phyloP scores from a whole-genome alignment of 108 stramenopile genomes.

The Licmophora abbreviata region DNA sequence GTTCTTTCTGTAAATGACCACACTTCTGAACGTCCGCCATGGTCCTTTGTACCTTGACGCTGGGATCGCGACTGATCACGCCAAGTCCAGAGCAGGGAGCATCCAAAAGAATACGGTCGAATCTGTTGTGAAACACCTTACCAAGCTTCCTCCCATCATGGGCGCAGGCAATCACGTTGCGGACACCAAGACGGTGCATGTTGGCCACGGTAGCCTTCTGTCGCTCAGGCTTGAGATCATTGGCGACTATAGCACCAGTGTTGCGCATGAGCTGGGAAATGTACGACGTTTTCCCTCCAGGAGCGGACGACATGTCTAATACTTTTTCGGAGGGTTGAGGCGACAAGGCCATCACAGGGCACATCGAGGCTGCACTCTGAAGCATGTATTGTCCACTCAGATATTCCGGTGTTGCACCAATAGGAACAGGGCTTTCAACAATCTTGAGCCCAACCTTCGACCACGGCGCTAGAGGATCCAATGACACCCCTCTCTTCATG shows the following conservation, averaged over 20 bases:
- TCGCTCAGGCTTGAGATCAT: conserved; percentile 90
- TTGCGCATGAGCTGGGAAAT: conserved; percentile 97
- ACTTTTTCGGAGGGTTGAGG: conserved; percentile 93
- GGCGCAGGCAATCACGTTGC: conserved; percentile 86
- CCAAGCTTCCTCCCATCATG: conserved; percentile 94
- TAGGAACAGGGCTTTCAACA: conserved; percentile 92
- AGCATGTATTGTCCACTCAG: conserved; percentile 99
- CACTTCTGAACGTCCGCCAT: conserved; percentile 85
- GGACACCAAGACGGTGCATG: conserved; percentile 94
- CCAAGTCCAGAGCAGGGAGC: conserved; percentile 98
- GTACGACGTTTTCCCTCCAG: conserved; percentile 98
- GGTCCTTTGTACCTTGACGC: conserved; percentile 94
- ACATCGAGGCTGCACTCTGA: conserved; percentile 97
- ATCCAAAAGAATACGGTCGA: conserved; percentile 95
- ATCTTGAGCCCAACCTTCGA: conserved; percentile 98
- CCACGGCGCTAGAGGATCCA: conserved; percentile 97
- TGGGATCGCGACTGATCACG: conserved; percentile 95
- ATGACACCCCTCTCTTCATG: conserved; percentile 93
- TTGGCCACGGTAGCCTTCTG: conserved; percentile 98
- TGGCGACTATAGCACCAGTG: conserved; percentile 91
- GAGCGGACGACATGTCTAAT: conserved; percentile 95
- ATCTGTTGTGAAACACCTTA: conserved; percentile 70
- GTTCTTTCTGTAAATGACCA: conserved; percentile 95
- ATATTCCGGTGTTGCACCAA: conserved; percentile 99
- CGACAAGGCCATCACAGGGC: conserved; percentile 91